Evolutionary conservation across 768 basidiomycete genomes (phyloP).

Genomic region (Tylopilus intermedius): DNA sequence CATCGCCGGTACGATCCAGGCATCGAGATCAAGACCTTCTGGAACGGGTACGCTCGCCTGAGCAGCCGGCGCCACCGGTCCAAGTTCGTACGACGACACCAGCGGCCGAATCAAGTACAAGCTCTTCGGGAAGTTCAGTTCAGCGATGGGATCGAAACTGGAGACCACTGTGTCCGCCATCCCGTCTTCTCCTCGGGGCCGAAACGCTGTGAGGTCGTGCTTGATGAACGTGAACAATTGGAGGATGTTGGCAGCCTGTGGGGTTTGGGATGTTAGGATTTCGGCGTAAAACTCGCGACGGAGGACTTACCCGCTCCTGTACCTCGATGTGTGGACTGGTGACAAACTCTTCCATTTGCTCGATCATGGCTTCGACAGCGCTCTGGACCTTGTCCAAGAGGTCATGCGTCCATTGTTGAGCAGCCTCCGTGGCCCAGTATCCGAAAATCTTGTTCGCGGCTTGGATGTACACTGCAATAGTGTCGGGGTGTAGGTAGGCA

Average conservation of each 20-base stretch:
- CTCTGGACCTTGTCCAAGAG: constrained; percentile 59
- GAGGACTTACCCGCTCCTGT: constrained; percentile 73
- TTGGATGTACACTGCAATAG: constrained; percentile 76
- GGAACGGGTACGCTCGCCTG: constrained; percentile 81
- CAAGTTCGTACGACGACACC: constrained; percentile 73
- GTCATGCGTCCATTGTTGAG: constrained; percentile 73
- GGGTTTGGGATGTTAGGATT: constrained; percentile 1
- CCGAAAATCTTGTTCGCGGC: constrained; percentile 85
- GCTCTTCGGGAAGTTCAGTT: constrained; percentile 77
- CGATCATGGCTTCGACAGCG: constrained; percentile 58
- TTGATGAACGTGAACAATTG: constrained; percentile 73
- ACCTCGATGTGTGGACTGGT: constrained; percentile 74
- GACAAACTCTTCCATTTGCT: constrained; percentile 54
- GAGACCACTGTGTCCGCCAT: constrained; percentile 36
- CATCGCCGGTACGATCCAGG: constrained; percentile 73
- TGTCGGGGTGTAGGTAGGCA: constrained; percentile 55
- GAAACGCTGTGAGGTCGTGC: constrained; percentile 61
- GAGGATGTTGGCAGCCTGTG: constrained; percentile 74
- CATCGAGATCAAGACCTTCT: constrained; percentile 79
- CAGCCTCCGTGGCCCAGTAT: constrained; percentile 71
- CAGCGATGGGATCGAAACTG: constrained; percentile 33
- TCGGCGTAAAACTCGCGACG: neutral
- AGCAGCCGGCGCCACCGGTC: constrained; percentile 74
- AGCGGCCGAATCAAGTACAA: constrained; percentile 81
- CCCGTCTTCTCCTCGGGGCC: constrained; percentile 36